Base-by-base conservation (phyloP, 768 basidiomycete genomes). In the Hydnum rufescens region DNA sequence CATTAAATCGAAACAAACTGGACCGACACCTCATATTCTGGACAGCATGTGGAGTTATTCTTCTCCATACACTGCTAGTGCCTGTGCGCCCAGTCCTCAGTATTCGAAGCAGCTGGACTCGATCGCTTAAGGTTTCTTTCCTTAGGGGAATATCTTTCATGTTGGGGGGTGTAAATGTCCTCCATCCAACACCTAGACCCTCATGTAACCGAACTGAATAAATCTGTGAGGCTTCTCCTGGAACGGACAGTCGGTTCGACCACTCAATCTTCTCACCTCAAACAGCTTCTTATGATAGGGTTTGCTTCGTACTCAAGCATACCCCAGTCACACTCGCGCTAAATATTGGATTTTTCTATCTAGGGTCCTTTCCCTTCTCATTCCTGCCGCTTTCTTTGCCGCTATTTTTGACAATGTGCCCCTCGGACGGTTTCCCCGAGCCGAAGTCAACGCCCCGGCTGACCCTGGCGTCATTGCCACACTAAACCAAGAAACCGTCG, bases 161-260 rank as follows among this genome's bases (percentile, higher is more conserved):
- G n/a, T 72, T 73, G 2, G 82, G 81, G 23, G 82, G 82, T 43
- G 76, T 74, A n/a, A 70, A 72, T 22, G 67, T 83, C 26, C 66
- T 74, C 59, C 72, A 80, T 48, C 82, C 82, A 85, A 85, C 62
- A 70, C 79, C 51, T 85, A 5, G 75, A 81, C 58, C 77, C 78
- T 2, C 75, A 78, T 58, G 59, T 73, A 5, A 74, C 75, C 0
- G 70, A 82, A 57, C 67, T 84, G 1, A 83, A 84, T 57, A 78
- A 81, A 51, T 72, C 78, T 0, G 62, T 85, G 22, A 69, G 44
- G 13, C 1, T 13, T 26, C 8, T 8, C 13, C 13, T 26, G 8
- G 13, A 26, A 8, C 26, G 13, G 8, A 13, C 8, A 1, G 8
- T 28, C 44, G n/a, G n/a, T n/a, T n/a, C n/a, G n/a, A n/a, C n/a